Evolutionary conservation across 2,329 filamentous ascomycete species (phyloP).

Genomic region (Fusarium concolor): DNA sequence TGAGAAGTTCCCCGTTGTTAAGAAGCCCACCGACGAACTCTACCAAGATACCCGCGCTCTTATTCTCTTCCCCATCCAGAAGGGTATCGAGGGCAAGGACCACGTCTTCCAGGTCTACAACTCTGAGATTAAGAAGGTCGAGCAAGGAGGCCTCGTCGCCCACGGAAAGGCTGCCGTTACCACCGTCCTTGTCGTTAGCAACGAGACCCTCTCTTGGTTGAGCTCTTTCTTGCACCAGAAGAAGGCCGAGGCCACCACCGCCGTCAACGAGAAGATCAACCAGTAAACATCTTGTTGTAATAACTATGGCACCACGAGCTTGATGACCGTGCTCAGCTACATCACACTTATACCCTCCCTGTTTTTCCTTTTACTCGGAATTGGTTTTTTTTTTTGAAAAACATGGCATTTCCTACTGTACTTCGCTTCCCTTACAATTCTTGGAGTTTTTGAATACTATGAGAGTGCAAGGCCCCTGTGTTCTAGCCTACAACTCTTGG

Average conservation of each 20-base stretch:
- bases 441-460: conserved; percentile 10
- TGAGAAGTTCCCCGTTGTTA: conserved; percentile 76
- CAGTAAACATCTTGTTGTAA: conserved; percentile 50
- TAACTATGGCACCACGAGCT: conserved; percentile 10
- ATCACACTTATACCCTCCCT: conserved; percentile 42
- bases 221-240: conserved; percentile 68
- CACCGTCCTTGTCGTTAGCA: conserved; percentile 74
- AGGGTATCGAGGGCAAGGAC: conserved; percentile 70
- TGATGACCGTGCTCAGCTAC: conserved; percentile 25
- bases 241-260: conserved; percentile 70
- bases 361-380: conserved; percentile 22
- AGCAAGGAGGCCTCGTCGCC: conserved; percentile 72
- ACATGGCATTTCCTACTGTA: conserved; percentile 12
- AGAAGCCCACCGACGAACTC: conserved; percentile 79
- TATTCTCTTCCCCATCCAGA: conserved; percentile 71
- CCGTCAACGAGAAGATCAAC: conserved; percentile 63
- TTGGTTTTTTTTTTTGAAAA: conserved; percentile 4
- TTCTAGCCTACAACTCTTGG: conserved; percentile 5
- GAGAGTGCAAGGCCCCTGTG: conserved; percentile 5
- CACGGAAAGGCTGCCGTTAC: conserved; percentile 76
- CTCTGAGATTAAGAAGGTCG: conserved; percentile 71
- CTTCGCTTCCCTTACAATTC: conserved; percentile 22
- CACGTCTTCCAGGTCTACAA: conserved; percentile 69
- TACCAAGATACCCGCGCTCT: conserved; percentile 72
- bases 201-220: conserved; percentile 72